Base-by-base conservation (phyloP, 2,329 filamentous ascomycete genomes). In the Aspergillus sp. region DNA sequence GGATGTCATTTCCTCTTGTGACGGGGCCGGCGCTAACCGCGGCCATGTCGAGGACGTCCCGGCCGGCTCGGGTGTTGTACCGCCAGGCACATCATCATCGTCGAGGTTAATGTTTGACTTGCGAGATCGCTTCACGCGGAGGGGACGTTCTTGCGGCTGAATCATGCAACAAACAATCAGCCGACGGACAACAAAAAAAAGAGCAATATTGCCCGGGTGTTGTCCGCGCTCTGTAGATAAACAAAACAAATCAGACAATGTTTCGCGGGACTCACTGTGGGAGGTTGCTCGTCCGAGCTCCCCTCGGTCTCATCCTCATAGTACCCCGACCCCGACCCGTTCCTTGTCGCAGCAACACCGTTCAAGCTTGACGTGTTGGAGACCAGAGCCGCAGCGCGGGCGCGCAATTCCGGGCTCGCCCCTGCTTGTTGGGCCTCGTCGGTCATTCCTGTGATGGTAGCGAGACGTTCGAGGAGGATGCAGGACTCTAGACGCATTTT, bases 401-500 rank as follows among this genome's bases (percentile, higher is more conserved):
- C 74, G 17, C 74, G 74, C n/a, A 77, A 56, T 57, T 79, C 76
- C 0, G 77, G 73, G 62, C 72, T 72, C 11, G 69, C 66, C 46
- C 72, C 71, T 3, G 72, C 54, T 57, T 76, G 34, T 15, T 15
- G 69, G 4, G 73, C 75, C 57, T 78, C 76, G 58, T 79, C 76
- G 15, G 72, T 67, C 78, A 80, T 80, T 13, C 76, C 75, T 31
- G 77, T 79, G 55, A 80, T 72, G 31, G 74, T 77, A 15, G 75
- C 69, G 7, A 80, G 70, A 7, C 76, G 75, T 56, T 80, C 77
- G 13, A 80, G 76, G 45, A 80, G 70, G 59, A 80, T 79, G 60
- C 77, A 79, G 0, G 77, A 77, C 61, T 80, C 77, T 3, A 98
- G 85, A 54, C 95, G 89, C 84, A 96, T 87, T 80, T 98, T 97